phyloP scores from a whole-genome alignment of 1,284 basidiomycete species.

The Sporisorium reilianum region DNA sequence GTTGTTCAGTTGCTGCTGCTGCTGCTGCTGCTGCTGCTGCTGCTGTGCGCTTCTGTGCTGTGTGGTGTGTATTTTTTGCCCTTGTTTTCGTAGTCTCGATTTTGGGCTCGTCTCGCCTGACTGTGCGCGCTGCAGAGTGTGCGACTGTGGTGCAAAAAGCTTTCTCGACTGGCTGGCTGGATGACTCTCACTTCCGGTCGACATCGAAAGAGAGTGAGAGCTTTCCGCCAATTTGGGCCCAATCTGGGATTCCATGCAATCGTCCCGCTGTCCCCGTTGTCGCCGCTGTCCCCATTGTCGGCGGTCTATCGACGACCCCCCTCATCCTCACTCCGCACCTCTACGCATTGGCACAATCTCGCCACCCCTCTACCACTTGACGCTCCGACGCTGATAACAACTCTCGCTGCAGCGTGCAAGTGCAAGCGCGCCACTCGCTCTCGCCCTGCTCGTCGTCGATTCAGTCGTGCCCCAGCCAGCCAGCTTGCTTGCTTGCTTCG shows the following conservation, averaged over 20 bases:
- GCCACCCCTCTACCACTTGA: background rate
- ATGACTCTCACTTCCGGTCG: too few species aligned
- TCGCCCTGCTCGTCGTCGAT: slow-evolving; percentile 4
- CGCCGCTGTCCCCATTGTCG: background rate
- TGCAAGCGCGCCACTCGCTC: too few species aligned
- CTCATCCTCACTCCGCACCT: slow-evolving; percentile 1
- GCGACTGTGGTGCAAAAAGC: background rate
- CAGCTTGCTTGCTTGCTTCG: background rate
- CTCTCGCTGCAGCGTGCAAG: background rate
- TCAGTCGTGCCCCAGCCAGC: too few species aligned
- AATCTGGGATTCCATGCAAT: too few species aligned
- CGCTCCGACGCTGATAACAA: background rate
- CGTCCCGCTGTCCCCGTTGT: background rate
- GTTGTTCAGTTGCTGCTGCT: too few species aligned
- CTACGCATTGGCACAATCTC: background rate
- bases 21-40: too few species aligned
- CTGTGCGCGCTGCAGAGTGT: background rate
- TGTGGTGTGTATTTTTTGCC: background rate
- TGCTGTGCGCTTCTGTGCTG: background rate
- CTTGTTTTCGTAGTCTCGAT: background rate
- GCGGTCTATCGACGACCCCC: slow-evolving; percentile 1
- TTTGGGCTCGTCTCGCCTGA: slow-evolving; percentile 2
- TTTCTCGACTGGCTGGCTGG: background rate
- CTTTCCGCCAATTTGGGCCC: background rate
- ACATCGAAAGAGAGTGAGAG: background rate